phyloP scores from a whole-genome alignment of 345 rosid genomes.

The Eutrema heterophyllum region DNA sequence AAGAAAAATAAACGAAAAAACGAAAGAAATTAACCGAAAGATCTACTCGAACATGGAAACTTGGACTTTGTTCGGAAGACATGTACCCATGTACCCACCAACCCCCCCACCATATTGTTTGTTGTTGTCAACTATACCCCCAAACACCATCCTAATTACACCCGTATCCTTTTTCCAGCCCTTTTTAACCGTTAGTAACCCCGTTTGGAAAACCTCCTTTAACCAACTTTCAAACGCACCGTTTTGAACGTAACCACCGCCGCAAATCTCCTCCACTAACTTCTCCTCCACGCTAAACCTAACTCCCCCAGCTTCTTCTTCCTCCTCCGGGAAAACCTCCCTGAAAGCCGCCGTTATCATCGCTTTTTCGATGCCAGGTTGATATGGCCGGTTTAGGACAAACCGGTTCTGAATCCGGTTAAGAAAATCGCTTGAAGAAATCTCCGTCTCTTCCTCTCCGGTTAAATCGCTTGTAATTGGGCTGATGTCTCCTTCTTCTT shows the following conservation, averaged over 20 bases:
- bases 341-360: slow-evolving; percentile 40
- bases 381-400: slow-evolving; percentile 34
- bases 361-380: slow-evolving; percentile 34
- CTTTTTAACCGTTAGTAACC: slow-evolving; percentile 34
- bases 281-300: slow-evolving; percentile 67
- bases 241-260: slow-evolving; percentile 30
- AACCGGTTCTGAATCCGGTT: slow-evolving; percentile 54
- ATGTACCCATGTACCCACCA: slow-evolving; percentile 39
- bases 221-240: slow-evolving; percentile 71
- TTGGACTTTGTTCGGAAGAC: slow-evolving; percentile 41
- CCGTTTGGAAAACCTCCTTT: slow-evolving; percentile 57
- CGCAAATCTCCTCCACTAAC: slow-evolving; percentile 46
- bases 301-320: slow-evolving; percentile 24
- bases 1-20: background rate
- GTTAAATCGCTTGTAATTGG: slow-evolving; percentile 71
- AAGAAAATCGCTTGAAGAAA: slow-evolving; percentile 34
- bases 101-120: slow-evolving; percentile 33
- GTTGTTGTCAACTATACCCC: slow-evolving; percentile 39
- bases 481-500: slow-evolving; percentile 51
- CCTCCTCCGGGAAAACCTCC: slow-evolving; percentile 39
- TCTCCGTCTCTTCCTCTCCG: slow-evolving; percentile 43
- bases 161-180: slow-evolving; percentile 34
- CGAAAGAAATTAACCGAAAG: background rate
- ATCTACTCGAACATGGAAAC: slow-evolving; percentile 34
- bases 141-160: slow-evolving; percentile 41